Evolutionary conservation across 2,329 filamentous ascomycete genomes (phyloP), one percentile per base, ranked within the genome.

Genomic region (Sclerotinia subarctica): DNA sequence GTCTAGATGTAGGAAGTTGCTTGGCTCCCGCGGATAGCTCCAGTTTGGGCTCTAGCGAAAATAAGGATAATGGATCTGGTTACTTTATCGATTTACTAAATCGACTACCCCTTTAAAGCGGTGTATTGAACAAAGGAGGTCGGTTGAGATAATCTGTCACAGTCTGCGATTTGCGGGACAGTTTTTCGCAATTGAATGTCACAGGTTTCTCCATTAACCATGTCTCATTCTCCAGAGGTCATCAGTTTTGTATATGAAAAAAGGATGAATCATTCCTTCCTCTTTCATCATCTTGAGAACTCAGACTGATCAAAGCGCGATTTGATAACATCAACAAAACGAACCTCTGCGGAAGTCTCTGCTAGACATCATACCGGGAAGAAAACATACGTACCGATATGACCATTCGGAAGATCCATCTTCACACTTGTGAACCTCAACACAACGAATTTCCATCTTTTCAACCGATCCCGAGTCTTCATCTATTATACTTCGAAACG

Each of bases 121-220:
- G 46, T 62, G 46, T 62, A 13, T 35, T 62, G 29, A 49, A 62
- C 35, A 29, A 51, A 19, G 46, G 58, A n/a, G 58, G 21, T 51
- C 46, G 21, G 26, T 51, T 38, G 46, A 24, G 29, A 38, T 19
- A 26, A 19, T 13, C 24, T 15, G 11, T 42, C 38, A 42, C 2
- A 42, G 38, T 42, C 38, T 42, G 38, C 38, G 3, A 42, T 47
- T 49, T 26, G 58, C 58, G 24, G 19, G 17, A n/a, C 21, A 17
- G 26, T 42, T 38, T 47, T 60, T 60, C 26, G 19, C 42, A 24
- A 62, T 21, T 26, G 21, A 62, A 47, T 26, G 24, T 3, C 21
- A 49, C 21, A 38, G 35, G 26, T 49, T 11, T 29, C 32, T 47
- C 44, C 13, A 62, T 29, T 46, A 49, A 51, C 58, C 13, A 32